Percentiles rank a stretch among this genome's conserved stretches.
phyloP scores from a whole-genome alignment of 805 yeast genomes.

The Yamadazyma paraphyllophila region DNA sequence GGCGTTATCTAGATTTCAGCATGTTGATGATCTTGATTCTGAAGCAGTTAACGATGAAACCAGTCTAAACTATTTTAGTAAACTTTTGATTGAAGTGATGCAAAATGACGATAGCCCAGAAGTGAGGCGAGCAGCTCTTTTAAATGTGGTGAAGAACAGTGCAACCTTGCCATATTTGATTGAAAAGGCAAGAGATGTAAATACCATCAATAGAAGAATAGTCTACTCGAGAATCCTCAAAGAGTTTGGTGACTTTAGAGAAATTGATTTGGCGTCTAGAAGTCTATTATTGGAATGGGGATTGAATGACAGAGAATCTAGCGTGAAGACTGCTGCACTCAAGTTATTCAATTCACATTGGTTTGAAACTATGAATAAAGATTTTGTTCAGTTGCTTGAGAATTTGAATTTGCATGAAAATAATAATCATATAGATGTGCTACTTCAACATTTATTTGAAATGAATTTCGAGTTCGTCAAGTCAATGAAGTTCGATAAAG shows the following conservation, averaged over 20 bases:
- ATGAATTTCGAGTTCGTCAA: slow-evolving; percentile 61
- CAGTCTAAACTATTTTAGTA: slow-evolving; percentile 18
- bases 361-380: slow-evolving; percentile 67
- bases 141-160: slow-evolving; percentile 59
- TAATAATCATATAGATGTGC: slow-evolving; percentile 49
- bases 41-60: slow-evolving; percentile 31
- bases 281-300: slow-evolving; percentile 81
- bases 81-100: slow-evolving; percentile 13
- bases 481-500: slow-evolving; percentile 58
- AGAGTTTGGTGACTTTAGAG: slow-evolving; percentile 59
- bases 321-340: slow-evolving; percentile 69
- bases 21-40: slow-evolving; percentile 29
- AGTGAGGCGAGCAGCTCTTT: slow-evolving; percentile 79
- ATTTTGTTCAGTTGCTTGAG: slow-evolving; percentile 69
- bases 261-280: slow-evolving; percentile 52
- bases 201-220: slow-evolving; percentile 66
- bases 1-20: slow-evolving; percentile 76
- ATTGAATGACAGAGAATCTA: slow-evolving; percentile 75
- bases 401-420: slow-evolving; percentile 67
- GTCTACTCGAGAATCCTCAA: slow-evolving; percentile 68
- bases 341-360: slow-evolving; percentile 69
- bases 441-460: slow-evolving; percentile 58
- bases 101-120: slow-evolving; percentile 81
- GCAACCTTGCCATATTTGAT: slow-evolving; percentile 57
- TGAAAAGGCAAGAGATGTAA: slow-evolving; percentile 81